Conservation (phyloP, 441 rosid genomes). For the Macaranga tanarius region DNA sequence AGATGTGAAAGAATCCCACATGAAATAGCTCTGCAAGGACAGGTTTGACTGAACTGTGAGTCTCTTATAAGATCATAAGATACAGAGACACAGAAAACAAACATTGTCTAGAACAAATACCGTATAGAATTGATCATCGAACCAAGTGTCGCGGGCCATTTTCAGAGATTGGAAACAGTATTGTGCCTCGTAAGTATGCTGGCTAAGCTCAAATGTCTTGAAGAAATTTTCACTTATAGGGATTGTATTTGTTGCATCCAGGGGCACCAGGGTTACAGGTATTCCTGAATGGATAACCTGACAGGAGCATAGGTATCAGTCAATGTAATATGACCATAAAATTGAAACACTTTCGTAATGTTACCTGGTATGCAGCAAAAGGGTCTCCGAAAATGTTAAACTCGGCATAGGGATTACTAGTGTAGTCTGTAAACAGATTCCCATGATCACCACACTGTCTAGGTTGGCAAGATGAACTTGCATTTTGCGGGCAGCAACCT, state of each 20-base stretch:
- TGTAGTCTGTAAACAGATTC: slow-evolving; percentile 60
- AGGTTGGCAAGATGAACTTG: slow-evolving; percentile 45
- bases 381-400: slow-evolving; percentile 85
- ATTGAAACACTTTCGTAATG: not conserved
- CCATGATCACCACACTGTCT: slow-evolving; percentile 64
- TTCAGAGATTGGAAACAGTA: slow-evolving; percentile 73
- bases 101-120: slow-evolving; percentile 30
- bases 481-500: slow-evolving; percentile 55
- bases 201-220: slow-evolving; percentile 52
- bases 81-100: not conserved
- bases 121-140: slow-evolving; percentile 49
- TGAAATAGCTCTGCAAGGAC: slow-evolving; percentile 61
- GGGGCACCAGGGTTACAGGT: slow-evolving; percentile 75
- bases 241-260: slow-evolving; percentile 91
- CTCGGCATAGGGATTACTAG: slow-evolving; percentile 82
- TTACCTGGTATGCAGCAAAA: slow-evolving; percentile 84
- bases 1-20: slow-evolving; percentile 89
- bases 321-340: not conserved
- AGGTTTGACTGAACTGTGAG: not conserved
- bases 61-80: not conserved
- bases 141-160: slow-evolving; percentile 73
- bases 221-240: slow-evolving; percentile 60
- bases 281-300: slow-evolving; percentile 91
- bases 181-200: slow-evolving; percentile 72
- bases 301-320: not conserved